These are phyloP conservation scores for Trichosporon ovoides DNA, from an alignment of 1,284 basidiomycete genomes.

Conservation along the genomic window DNA sequence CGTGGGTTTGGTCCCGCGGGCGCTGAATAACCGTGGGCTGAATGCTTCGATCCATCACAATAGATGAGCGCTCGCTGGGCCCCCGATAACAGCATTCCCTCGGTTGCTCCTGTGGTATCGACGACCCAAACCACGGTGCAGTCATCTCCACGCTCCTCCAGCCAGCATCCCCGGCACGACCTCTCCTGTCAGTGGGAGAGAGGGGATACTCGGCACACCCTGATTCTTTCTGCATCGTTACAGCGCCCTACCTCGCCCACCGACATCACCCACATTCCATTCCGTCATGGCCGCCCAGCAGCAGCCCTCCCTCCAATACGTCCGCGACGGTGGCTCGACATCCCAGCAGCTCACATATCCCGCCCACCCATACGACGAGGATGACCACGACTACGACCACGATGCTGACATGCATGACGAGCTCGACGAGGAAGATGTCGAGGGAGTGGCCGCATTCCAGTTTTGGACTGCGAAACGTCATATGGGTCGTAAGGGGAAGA, in stretches of 20 bases:
- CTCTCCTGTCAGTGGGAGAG: background rate
- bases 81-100: background rate
- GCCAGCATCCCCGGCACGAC: conserved; percentile 2
- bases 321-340: conserved; percentile 44
- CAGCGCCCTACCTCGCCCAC: background rate
- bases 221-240: background rate
- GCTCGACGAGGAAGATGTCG: conserved; percentile 25
- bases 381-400: conserved; percentile 28
- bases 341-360: conserved; percentile 41
- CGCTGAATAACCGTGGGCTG: background rate
- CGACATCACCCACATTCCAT: background rate
- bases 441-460: conserved; percentile 35
- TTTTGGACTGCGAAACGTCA: conserved; percentile 48
- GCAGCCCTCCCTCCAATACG: conserved; percentile 40
- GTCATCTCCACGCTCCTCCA: background rate
- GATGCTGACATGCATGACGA: conserved; percentile 27
- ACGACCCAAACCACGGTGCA: background rate
- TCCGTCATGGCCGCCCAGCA: conserved; percentile 21
- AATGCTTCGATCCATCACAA: background rate
- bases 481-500: conserved; percentile 34
- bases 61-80: background rate
- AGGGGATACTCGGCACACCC: conserved; percentile 4
- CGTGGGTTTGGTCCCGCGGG: conserved; percentile 6
- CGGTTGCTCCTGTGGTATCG: background rate
- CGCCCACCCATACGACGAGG: conserved; percentile 25